Base-by-base conservation (phyloP, 306 rosid species). In the Pterocarpus santalinus region DNA sequence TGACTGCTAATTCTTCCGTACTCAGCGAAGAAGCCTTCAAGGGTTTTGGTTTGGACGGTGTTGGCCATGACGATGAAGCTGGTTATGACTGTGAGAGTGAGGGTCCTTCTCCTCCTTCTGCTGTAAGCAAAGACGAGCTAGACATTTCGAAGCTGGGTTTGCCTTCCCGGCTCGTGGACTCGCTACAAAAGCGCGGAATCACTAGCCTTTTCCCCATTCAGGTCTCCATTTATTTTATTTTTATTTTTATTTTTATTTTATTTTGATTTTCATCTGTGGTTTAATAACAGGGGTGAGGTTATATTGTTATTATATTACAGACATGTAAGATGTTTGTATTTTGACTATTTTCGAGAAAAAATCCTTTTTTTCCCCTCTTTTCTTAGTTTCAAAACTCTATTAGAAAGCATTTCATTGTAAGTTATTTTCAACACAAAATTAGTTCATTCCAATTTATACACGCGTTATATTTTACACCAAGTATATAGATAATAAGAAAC, bases 131-230 rank as follows among this genome's bases (percentile, higher is more conserved):
- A 0, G 90, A 92, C 13, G 95, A 94, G 75, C 95, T 94, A 69
- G 92, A 91, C 46, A 4, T 94, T 85, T 76, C 97, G 51, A 89
- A 90, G 77, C 69, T 91, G 74, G 73, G 84, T 3, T 80, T 94
- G 86, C 97, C 98, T 65, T 52, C 74, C 4, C 83, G 86, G 8
- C 94, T 94, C 8, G 87, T 89, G 0, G 88, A 85, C 1, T 43
- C 94, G 2, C 92, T 95, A 10, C 76, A 72, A 33, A 87, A 62
- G 36, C 95, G 98, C 41, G 98, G 98, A 80, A 95, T 95, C 83
- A 83, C 87, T 30, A 41, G 30, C 22, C 98, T 95, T 75, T 95
- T 95, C 77, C 97, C 98, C 62, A 95, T 95, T 81, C 98, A 95
- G 89, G 98, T 90, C 52, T 57, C 41, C 4, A 13, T 56, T 56